These are phyloP conservation scores for Hyaloscypha hepaticicola DNA, from an alignment of 495 filamentous ascomycete species.

Conservation along the genomic window DNA sequence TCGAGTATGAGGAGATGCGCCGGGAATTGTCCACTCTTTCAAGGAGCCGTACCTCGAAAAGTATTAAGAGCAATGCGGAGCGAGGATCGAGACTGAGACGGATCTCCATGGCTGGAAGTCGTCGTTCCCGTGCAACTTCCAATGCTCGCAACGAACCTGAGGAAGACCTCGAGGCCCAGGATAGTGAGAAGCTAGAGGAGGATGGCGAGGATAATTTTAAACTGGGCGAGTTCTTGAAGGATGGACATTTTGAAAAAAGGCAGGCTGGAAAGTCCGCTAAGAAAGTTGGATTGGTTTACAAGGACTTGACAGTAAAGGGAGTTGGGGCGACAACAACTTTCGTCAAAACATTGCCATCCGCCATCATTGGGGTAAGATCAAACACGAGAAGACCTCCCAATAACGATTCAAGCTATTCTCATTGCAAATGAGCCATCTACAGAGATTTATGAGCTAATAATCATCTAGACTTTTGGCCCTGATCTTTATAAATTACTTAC, in stretches of 20 bases:
- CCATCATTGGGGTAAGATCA: constrained; percentile 63
- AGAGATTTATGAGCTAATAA: neutral
- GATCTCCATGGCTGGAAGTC: constrained; percentile 26
- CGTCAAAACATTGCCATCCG: constrained; percentile 73
- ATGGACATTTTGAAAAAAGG: constrained; percentile 79
- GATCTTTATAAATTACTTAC: constrained; percentile 73
- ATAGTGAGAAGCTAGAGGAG: constrained; percentile 35
- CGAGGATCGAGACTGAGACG: constrained; percentile 18
- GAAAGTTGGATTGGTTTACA: constrained; percentile 81
- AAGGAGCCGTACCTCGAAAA: constrained; percentile 48
- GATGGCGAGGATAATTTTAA: constrained; percentile 62
- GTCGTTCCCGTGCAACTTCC: constrained; percentile 10
- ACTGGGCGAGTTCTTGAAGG: constrained; percentile 69
- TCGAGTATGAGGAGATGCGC: constrained; percentile 68
- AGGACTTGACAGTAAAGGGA: constrained; percentile 75
- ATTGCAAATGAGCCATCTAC: neutral
- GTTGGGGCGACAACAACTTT: constrained; percentile 64
- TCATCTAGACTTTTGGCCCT: constrained; percentile 70
- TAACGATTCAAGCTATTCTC: neutral
- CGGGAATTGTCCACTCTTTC: constrained; percentile 62
- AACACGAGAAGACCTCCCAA: neutral
- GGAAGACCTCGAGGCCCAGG: constrained; percentile 19
- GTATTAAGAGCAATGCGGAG: constrained; percentile 24
- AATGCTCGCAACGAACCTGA: neutral
- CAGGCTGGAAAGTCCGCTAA: constrained; percentile 62